Base-by-base conservation (phyloP, 441 rosid species). In the Adansonia grandidieri region DNA sequence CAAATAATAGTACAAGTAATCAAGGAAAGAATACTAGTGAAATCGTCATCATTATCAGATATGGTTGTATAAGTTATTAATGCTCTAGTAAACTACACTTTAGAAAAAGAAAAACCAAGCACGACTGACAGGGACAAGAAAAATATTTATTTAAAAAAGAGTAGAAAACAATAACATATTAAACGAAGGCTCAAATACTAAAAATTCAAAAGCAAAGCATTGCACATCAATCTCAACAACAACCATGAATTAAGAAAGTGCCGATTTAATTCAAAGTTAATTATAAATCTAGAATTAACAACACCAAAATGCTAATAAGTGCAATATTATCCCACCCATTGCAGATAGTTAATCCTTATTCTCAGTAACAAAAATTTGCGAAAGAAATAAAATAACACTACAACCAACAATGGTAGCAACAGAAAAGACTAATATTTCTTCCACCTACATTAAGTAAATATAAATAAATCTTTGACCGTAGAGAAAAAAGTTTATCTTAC, bases 401-500 rank as follows among this genome's bases (percentile, higher is more conserved):
- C 40, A 11, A 50, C 24, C 3, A 3, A 14, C 11, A 51, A 51
- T 51, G 45, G 8, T 24, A 24, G 19, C 60, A 50, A 14, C 28
- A 28, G 15, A 63, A 37, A 64, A 32, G 10, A 5, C 13, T 42
- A 51, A 51, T 28, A 28, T 51, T 19, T 68, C 74, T 15, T 51
- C 45, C 45, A 51, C 20, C 44, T 0, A 24, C 28, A 51, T 71
- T 5, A 48, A 50, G 50, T 40, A 40, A 40, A 68, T 68, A 6
- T 15, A 71, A 71, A 51, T 71, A 71, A 28, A 71, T 8, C 24
- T 28, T 71, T 71, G 24, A 53, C 71, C 14, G 64, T 10, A 54
- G 24, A 24, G 42, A 22, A 48, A 56, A 22, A 32, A 15, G 5
- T 19, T 44, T 6, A 45, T 61, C 85, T 87, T 89, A 93, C 99